Evolutionary conservation across 2,329 filamentous ascomycete genomes (phyloP), one percentile per base, ranked within the genome.

Genomic region (Cadophora gregata): DNA sequence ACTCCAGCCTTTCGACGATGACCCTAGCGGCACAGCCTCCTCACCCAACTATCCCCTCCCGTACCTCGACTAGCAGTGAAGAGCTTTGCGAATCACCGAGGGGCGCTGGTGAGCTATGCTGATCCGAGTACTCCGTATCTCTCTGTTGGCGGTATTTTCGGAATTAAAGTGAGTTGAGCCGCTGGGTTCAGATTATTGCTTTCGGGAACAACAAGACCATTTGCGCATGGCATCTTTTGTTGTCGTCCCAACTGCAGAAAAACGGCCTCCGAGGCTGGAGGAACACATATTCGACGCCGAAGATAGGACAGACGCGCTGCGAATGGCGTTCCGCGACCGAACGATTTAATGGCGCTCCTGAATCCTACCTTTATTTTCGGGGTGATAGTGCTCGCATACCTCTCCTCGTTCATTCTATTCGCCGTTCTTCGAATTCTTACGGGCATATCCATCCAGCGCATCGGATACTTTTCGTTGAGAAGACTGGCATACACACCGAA

Each of bases 371-470:
- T 97, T 78, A 82, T 97, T 71, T 88, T 97, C 75, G 95, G 95
- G 78, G 84, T 97, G 73, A 75, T 94, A 77, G 88, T 98, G 74
- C 86, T 98, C 71, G 82, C 93, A 69, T 99, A 98, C 81, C 86
- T 99, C 53, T 91, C 89, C 69, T 93, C 95, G 69, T 99, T 99
- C 77, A 90, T 99, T 68, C 79, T 97, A 67, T 97, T 99, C 79
- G 96, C 96, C 75, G 86, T 98, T 73, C 81, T 99, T 70, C 93
- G 96, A 72, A 94, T 98, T 74, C 84, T 95, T 69, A 98, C 95
- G 42, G 96, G 96, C 69, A 84, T 99, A 65, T 99, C 96, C 6
- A 97, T 99, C 71, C 96, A 99, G 80, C 89, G 96, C 73, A 87
- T 99, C 73, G 96, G 96, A 70, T 97, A 96, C 78, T 89, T 96